Evolutionary conservation across 2,329 filamentous ascomycete genomes (phyloP).

Genomic region (Pseudocercospora cruenta): DNA sequence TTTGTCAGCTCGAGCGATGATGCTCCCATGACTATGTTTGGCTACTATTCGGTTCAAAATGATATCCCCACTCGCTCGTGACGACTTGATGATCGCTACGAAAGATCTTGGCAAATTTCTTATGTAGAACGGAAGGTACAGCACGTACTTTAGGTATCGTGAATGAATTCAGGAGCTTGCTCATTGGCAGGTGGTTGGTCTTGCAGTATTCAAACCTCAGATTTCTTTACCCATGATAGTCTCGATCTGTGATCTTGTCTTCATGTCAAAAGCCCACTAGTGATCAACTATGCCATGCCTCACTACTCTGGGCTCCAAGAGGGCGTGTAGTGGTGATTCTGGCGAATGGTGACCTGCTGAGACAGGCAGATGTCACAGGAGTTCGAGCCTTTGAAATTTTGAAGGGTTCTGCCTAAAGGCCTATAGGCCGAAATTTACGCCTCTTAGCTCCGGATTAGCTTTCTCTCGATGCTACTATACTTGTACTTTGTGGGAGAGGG

Average conservation of each 20-base stretch:
- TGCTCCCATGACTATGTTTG: constrained; percentile 7
- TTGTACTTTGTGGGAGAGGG: not conserved
- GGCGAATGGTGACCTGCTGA: not conserved
- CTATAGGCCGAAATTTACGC: not conserved
- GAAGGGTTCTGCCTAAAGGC: no score
- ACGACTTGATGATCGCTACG: not conserved
- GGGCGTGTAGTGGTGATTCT: no score
- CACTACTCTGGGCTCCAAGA: no score
- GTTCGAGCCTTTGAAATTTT: no score
- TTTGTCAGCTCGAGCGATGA: not conserved
- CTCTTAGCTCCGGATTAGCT: not conserved
- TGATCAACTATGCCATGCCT: no score
- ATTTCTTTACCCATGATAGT: not conserved
- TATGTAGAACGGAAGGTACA: constrained; percentile 8
- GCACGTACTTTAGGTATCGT: not conserved
- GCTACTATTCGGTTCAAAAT: constrained; percentile 24
- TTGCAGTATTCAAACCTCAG: not conserved
- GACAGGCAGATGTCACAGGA: no score
- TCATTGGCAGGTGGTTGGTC: not conserved
- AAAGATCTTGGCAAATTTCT: not conserved
- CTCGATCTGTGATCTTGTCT: not conserved
- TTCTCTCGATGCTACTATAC: not conserved
- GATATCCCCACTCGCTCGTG: constrained; percentile 30
- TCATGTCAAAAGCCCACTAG: no score
- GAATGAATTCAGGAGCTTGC: not conserved